Conservation (phyloP, 148 eudicot genomes). For the Chenopodium suecicum region DNA sequence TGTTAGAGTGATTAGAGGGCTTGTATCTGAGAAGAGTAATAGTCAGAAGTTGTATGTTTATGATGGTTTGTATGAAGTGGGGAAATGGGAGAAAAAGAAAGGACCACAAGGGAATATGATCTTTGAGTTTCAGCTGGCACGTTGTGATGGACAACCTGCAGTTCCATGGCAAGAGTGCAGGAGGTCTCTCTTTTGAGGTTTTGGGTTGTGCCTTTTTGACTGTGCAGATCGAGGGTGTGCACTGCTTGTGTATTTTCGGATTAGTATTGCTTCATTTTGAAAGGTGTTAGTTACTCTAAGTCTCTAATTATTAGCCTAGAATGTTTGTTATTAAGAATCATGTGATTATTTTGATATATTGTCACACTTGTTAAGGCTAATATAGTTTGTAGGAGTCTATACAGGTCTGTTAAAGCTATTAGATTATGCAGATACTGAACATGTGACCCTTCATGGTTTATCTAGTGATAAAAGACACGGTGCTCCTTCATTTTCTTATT, state of each 20-base stretch:
- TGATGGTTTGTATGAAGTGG: slow-evolving; percentile 58
- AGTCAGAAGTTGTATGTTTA: slow-evolving; percentile 33
- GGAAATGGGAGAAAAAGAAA: slow-evolving; percentile 25
- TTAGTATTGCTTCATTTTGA: neutral
- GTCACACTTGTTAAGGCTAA: neutral
- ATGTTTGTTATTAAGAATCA: neutral
- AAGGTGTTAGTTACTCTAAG: neutral
- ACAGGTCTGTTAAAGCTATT: neutral
- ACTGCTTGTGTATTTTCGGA: neutral
- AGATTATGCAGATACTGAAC: neutral
- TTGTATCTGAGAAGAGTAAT: neutral
- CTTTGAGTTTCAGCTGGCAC: slow-evolving; percentile 44
- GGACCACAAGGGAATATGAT: slow-evolving; percentile 34
- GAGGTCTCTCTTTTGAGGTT: neutral
- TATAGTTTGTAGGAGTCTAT: slow-evolving; percentile 6
- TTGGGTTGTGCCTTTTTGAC: neutral
- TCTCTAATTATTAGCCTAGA: neutral
- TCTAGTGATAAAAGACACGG: neutral
- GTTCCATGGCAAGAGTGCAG: slow-evolving; percentile 24
- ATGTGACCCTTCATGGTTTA: neutral
- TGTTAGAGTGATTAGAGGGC: slow-evolving; percentile 51
- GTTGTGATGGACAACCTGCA: slow-evolving; percentile 33
- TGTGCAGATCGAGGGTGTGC: neutral
- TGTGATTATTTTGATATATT: neutral
- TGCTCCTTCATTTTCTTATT: neutral